Conservation (phyloP, 805 yeast genomes). For the Starmerella etchellsii region DNA sequence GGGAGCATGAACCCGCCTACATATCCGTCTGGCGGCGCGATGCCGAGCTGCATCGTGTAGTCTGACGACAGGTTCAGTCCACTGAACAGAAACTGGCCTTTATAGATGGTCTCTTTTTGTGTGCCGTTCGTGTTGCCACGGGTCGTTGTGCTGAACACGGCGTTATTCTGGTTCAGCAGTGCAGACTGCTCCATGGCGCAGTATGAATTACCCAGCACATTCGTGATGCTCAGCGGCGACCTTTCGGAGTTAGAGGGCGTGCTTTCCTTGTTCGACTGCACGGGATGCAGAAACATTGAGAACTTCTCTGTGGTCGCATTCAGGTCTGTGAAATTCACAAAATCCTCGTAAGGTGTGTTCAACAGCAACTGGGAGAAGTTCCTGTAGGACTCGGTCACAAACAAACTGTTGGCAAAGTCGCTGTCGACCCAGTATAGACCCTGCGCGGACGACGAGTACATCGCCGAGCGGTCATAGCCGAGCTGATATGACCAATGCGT, state of each 20-base stretch:
- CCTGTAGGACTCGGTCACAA: slow-evolving; percentile 35
- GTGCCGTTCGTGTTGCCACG: slow-evolving; percentile 31
- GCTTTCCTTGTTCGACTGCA: slow-evolving; percentile 21
- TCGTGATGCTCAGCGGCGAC: too few species aligned
- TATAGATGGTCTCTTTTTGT: slow-evolving; percentile 21
- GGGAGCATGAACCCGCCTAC: slow-evolving; percentile 54
- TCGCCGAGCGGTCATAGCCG: slow-evolving; percentile 37
- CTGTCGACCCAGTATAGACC: slow-evolving; percentile 45
- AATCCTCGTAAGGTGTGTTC: slow-evolving; percentile 10
- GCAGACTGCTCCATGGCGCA: slow-evolving; percentile 57
- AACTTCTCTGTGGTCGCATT: slow-evolving; percentile 10
- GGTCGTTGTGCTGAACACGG: slow-evolving; percentile 28
- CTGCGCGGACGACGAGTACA: slow-evolving; percentile 10
- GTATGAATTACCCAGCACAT: slow-evolving; percentile 41
- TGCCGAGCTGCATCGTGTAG: slow-evolving; percentile 52
- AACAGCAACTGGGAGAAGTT: slow-evolving; percentile 10
- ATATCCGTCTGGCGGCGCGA: slow-evolving; percentile 11
- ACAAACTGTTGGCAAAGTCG: slow-evolving; percentile 52
- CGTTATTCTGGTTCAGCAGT: slow-evolving; percentile 25
- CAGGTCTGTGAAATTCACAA: slow-evolving; percentile 7
- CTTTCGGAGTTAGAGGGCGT: not conserved
- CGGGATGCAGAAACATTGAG: slow-evolving; percentile 7
- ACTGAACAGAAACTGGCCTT: slow-evolving; percentile 49
- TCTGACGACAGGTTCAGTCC: slow-evolving; percentile 48
- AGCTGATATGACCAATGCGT: slow-evolving; percentile 48